phyloP scores from a whole-genome alignment of 1,284 basidiomycete genomes.

The Earliella scabrosa region DNA sequence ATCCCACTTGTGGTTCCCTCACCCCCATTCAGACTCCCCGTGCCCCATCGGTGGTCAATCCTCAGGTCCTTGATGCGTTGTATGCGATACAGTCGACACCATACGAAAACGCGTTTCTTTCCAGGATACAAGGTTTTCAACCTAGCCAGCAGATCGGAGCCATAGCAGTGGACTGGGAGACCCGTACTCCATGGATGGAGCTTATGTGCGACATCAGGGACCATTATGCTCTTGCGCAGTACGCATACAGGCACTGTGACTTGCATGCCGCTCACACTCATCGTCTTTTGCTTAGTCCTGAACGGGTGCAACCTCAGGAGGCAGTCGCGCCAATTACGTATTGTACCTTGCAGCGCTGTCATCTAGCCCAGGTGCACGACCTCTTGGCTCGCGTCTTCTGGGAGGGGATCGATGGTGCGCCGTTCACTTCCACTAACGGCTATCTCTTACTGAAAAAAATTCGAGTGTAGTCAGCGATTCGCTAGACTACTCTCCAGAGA shows the following conservation, averaged over 20 bases:
- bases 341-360: conserved; percentile 56
- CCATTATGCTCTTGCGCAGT: conserved; percentile 66
- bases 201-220: conserved; percentile 72
- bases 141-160: conserved; percentile 12
- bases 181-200: conserved; percentile 68
- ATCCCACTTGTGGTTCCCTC: conserved; percentile 11
- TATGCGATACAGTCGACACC: conserved; percentile 60
- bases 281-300: conserved; percentile 50
- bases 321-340: conserved; percentile 61
- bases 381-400: conserved; percentile 69
- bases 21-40: conserved; percentile 24
- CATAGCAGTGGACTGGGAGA: conserved; percentile 73
- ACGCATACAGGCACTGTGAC: conserved; percentile 27
- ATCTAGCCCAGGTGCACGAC: conserved; percentile 72
- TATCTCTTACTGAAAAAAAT: neutral
- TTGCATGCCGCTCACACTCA: neutral
- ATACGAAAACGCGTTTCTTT: conserved; percentile 65
- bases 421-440: neutral
- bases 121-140: conserved; percentile 53
- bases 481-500: conserved; percentile 66
- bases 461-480: conserved; percentile 61
- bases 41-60: conserved; percentile 34
- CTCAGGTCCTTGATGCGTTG: conserved; percentile 56
- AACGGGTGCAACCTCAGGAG: conserved; percentile 48
- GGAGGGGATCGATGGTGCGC: conserved; percentile 71